Base-by-base conservation (phyloP, 805 yeast species). In the Maudiozyma barnettii region DNA sequence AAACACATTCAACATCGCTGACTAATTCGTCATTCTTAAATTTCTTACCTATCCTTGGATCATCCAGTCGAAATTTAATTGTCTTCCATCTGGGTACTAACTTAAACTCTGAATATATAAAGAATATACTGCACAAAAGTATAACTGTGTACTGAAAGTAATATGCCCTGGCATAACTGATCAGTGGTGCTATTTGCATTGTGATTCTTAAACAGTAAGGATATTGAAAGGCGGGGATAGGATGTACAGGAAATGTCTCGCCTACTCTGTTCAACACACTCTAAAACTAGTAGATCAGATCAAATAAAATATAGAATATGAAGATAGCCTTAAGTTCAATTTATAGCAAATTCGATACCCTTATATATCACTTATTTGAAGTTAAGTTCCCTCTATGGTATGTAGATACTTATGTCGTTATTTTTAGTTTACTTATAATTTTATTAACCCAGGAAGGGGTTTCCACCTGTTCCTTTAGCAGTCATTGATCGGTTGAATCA, bases 1-100 rank as follows among this genome's bases (percentile, higher is more conserved):
- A 35, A 12, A 60, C 48, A 41, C 62, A 57, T 42, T 51, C 52
- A 13, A 45, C 21, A 18, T 55, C 57, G 23, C 55, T 43, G 3
- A 61, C 55, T 10, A 56, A 49, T 43, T 61, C 63, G 39, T 53
- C 41, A 3, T 51, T 51, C 3, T 54, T 51, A 40, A 51, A 59
- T 21, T 49, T 41, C 37, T 53, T 52, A 21, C 54, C 44, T 9
- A 61, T 61, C 10, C 47, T 47, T 5, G 49, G 45, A 39, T 58
- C 49, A 29, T 45, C 40, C 31, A 53, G 44, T 14, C 45, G 45
- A 47, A 59, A 58, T 22, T 42, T 38, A 14, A 46, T 41, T 2
- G 43, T 43, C 10, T 48, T 33, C 21, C 48, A 47, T 39, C 57
- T 41, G n/a, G 61, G 61, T 1, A 48, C 52, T 20, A 55, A 43